These are phyloP conservation scores for Phytophthora megakarya DNA, from an alignment of 352 stramenopile species.

Conservation along the genomic window DNA sequence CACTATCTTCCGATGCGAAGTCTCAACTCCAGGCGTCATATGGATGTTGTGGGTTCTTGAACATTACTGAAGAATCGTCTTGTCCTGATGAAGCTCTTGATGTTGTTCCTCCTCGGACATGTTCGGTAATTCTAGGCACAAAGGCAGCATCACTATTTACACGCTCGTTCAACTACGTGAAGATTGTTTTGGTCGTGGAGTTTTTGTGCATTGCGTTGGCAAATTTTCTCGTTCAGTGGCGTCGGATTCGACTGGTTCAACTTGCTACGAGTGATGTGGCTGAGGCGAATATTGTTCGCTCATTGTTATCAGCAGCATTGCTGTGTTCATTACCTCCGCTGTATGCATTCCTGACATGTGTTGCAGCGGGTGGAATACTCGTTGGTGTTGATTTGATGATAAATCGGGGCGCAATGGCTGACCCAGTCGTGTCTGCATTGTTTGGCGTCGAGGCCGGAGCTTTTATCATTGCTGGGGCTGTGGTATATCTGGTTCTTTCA, in stretches of 20 bases:
- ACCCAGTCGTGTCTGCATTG: slow-evolving; percentile 38
- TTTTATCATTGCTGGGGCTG: slow-evolving; percentile 13
- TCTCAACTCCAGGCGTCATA: slow-evolving; percentile 45
- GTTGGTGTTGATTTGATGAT: slow-evolving; percentile 52
- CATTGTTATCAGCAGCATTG: slow-evolving; percentile 35
- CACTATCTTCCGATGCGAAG: slow-evolving; percentile 22
- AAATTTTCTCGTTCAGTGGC: slow-evolving; percentile 62
- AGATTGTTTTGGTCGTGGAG: slow-evolving; percentile 43
- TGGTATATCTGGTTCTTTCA: slow-evolving; percentile 36
- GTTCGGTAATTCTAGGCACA: slow-evolving; percentile 29
- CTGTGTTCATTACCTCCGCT: slow-evolving; percentile 49
- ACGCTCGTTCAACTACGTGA: slow-evolving; percentile 44
- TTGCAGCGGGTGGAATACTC: slow-evolving; percentile 28
- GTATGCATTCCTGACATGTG: slow-evolving; percentile 37
- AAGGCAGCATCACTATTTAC: slow-evolving; percentile 44
- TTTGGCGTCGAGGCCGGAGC: slow-evolving; percentile 51
- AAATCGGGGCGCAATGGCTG: slow-evolving; percentile 42
- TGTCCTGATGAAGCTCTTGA: slow-evolving; percentile 62
- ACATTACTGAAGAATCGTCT: slow-evolving; percentile 35
- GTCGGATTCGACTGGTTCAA: slow-evolving; percentile 44
- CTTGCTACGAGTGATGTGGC: slow-evolving; percentile 25
- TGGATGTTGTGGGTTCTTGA: slow-evolving; percentile 59
- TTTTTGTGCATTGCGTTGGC: slow-evolving; percentile 39
- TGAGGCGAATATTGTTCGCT: slow-evolving; percentile 38
- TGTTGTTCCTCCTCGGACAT: slow-evolving; percentile 41